Evolutionary conservation across 768 basidiomycete species (phyloP).

Genomic region (Naganishia onofrii): DNA sequence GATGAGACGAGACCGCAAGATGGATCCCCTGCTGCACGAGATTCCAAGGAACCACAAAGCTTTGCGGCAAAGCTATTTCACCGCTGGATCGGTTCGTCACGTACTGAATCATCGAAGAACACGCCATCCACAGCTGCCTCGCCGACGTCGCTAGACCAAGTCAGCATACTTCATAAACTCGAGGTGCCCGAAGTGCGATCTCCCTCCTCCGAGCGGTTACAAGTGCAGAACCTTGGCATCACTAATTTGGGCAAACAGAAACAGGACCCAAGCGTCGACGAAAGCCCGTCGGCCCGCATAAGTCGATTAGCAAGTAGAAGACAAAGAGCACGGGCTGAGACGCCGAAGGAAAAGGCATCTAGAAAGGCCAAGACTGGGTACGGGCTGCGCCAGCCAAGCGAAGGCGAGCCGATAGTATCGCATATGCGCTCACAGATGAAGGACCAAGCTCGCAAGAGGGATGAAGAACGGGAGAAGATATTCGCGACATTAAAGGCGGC

Average conservation of each 20-base stretch:
- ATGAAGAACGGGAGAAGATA: not conserved
- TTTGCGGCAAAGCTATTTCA: conserved; percentile 15
- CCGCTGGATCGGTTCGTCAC: not conserved
- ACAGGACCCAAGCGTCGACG: not conserved
- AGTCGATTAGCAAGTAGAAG: not conserved
- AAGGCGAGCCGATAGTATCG: not conserved
- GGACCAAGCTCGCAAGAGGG: not conserved
- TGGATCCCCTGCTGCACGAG: not conserved
- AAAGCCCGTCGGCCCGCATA: not conserved
- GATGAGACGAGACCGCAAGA: not conserved
- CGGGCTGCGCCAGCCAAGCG: not conserved
- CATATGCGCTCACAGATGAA: not conserved
- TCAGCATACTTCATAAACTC: not conserved
- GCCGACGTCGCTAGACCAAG: not conserved
- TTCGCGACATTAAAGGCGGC: not conserved
- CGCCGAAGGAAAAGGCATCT: not conserved
- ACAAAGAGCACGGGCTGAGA: not conserved
- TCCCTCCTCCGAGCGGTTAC: not conserved
- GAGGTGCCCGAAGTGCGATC: not conserved
- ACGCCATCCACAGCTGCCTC: not conserved
- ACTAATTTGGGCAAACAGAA: not conserved
- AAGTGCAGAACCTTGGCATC: not conserved
- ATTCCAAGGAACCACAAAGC: not conserved
- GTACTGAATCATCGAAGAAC: not conserved
- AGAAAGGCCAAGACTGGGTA: not conserved